Evolutionary conservation across 306 rosid species (phyloP), one percentile per base, ranked within the genome.

Genomic region (Gynostemma pentaphyllum): DNA sequence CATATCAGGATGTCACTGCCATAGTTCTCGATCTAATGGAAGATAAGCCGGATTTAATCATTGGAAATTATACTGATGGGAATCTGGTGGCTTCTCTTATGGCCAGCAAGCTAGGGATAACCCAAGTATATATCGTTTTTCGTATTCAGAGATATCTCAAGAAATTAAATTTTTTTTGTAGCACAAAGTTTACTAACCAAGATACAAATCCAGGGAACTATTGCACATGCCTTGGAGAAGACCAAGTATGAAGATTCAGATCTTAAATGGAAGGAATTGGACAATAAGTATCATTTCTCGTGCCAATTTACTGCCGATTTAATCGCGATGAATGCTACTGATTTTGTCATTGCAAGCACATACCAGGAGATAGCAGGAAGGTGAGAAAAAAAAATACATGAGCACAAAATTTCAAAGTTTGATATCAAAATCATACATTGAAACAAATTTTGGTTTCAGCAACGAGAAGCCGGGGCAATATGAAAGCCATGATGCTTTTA

Each of bases 301-400:
- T 91, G 96, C 68, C 97, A 91, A 68, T 91, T 91, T 74, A 82
- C 81, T 15, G 96, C 95, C 45, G 96, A 91, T 51, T 83, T 85
- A 51, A 78, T 91, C 51, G 82, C 96, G 12, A 91, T 91, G 97
- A 91, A 91, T 68, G 88, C 97, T 15, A 70, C 97, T 7, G 97
- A 91, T 67, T 91, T 91, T 76, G 70, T 91, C 69, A 91, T 91
- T 65, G 83, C 97, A 37, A 91, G 97, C 79, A 87, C 97, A 70
- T 91, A 75, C 76, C 97, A 91, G 66, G 96, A 91, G 72, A 87
- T 87, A 63, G 95, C 97, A 4, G 97, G 97, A 80, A 91, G 95
- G 96, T 91, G 75, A 68, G 91, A 7, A 54, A 36, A 47, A 42
- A 57, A 10, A 47, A 21, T 19, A 6, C n/a, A n/a, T n/a, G n/a